These are phyloP conservation scores for Rosa chinensis DNA, from an alignment of 306 rosid species.

Conservation along the genomic window DNA sequence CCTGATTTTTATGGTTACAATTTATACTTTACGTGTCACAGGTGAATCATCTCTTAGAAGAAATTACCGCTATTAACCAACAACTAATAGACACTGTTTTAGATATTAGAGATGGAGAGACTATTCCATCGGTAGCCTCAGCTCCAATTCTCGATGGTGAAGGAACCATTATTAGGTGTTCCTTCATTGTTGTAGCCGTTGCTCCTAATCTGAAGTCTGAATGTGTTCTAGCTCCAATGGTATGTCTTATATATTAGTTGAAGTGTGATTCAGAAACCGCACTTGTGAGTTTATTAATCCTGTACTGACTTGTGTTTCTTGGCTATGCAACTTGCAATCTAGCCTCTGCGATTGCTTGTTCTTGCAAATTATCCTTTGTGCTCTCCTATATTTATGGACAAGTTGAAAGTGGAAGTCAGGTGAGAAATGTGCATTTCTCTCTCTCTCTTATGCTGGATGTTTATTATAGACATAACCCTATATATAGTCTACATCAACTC, in stretches of 20 bases:
- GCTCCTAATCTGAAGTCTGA: constrained; percentile 64
- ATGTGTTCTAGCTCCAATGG: constrained; percentile 67
- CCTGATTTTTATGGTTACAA: constrained; percentile 8
- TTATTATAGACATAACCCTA: neutral
- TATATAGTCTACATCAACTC: neutral
- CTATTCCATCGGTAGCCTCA: constrained; percentile 66
- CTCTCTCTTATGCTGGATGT: neutral
- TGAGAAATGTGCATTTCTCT: neutral
- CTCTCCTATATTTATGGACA: constrained; percentile 82
- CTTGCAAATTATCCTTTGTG: constrained; percentile 84
- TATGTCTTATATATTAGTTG: constrained; percentile 24
- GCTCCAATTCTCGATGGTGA: constrained; percentile 49
- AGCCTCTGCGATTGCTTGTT: constrained; percentile 82
- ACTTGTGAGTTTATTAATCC: neutral
- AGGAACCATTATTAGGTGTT: constrained; percentile 79
- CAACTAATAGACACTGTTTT: constrained; percentile 80
- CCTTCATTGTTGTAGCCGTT: constrained; percentile 74
- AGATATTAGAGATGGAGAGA: constrained; percentile 62
- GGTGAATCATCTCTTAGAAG: constrained; percentile 77
- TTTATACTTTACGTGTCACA: constrained; percentile 33
- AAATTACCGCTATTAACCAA: constrained; percentile 72
- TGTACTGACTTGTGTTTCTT: neutral
- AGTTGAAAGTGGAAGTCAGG: constrained; percentile 73
- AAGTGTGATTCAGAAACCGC: neutral
- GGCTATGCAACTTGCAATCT: constrained; percentile 43